These are phyloP conservation scores for Biscogniauxia mediterranea DNA, from an alignment of 2,329 filamentous ascomycete genomes.

Conservation along the genomic window DNA sequence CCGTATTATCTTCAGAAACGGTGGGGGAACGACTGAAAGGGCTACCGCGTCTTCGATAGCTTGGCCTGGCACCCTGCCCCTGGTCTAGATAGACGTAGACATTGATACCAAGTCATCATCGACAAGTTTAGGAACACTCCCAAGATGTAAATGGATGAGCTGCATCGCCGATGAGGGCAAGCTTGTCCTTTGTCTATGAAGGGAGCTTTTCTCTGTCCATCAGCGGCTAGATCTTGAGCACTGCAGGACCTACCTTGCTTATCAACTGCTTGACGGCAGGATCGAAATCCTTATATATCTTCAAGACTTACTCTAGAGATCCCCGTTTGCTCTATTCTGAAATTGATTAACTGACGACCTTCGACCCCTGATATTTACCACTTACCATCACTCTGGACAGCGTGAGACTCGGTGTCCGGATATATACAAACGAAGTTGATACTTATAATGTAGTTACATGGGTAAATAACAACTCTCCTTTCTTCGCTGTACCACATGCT, in stretches of 20 bases:
- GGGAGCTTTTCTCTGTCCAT: constrained; percentile 61
- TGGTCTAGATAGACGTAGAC: constrained; percentile 20
- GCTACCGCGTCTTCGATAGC: constrained; percentile 68
- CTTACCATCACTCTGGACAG: constrained; percentile 32
- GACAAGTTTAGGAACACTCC: constrained; percentile 29
- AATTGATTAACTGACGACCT: constrained; percentile 9
- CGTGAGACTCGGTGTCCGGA: constrained; percentile 41
- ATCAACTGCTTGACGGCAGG: constrained; percentile 40
- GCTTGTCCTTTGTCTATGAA: constrained; percentile 50
- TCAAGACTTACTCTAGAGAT: constrained; percentile 37
- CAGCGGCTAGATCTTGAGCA: constrained; percentile 56
- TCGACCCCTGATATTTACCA: neutral
- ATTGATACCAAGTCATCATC: neutral
- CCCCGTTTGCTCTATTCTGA: constrained; percentile 41
- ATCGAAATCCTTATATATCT: constrained; percentile 43
- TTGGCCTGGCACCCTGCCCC: constrained; percentile 45
- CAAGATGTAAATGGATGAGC: constrained; percentile 66
- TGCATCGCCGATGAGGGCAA: constrained; percentile 64
- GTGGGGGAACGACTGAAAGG: constrained; percentile 54
- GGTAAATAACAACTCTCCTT: constrained; percentile 46
- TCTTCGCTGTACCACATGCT: constrained; percentile 42
- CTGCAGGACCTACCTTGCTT: constrained; percentile 41
- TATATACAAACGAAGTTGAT: constrained; percentile 54
- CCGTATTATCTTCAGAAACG: too few species aligned
- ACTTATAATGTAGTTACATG: constrained; percentile 41